Evolutionary conservation across 2,329 filamentous ascomycete genomes (phyloP), one percentile per base, ranked within the genome.

Genomic region (Chalara sp.): DNA sequence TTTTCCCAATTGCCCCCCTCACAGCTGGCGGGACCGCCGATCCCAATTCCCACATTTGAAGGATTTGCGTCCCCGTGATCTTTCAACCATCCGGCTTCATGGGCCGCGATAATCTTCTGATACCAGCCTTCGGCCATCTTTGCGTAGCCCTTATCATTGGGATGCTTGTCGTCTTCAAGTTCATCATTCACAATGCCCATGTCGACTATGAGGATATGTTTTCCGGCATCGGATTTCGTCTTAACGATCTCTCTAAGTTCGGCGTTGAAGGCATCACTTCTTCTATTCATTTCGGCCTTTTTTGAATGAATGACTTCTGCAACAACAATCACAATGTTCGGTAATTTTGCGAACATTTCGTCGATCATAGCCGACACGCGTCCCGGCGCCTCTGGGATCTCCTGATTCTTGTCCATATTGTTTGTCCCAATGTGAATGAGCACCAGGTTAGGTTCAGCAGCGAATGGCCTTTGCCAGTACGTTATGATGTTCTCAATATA

Each of bases 351-450:
- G 6, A 67, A 40, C 11, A 70, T 55, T 32, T 62, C 51, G 51
- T 69, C 66, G 11, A 70, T 58, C 29, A 70, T 49, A 11, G 42
- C 49, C 3, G 60, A 62, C 1, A 71, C 53, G n/a, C 66, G 58
- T 10, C 57, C 49, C 12, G 68, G 65, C 6, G 68, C 68, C 28
- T 57, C 57, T 2, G 43, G 50, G 30, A 57, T 59, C 5, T 61
- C 50, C 2, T 44, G 11, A 13, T 61, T 58, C 1, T 49, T 46
- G 45, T 57, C 55, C 52, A 68, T 61, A 33, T 69, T 65, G 49
- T 68, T 67, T n/a, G 65, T 67, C 3, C 66, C 65, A 4, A 62
- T 64, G 48, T 65, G 60, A 1, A 69, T 32, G 10, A 69, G 57
- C 13, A 68, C 58, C 6, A 69, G 47, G 51, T 68, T 68, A 21